Evolutionary conservation across 768 basidiomycete species (phyloP), one percentile per base, ranked within the genome.

Genomic region (Neoboletus brunneissimus): DNA sequence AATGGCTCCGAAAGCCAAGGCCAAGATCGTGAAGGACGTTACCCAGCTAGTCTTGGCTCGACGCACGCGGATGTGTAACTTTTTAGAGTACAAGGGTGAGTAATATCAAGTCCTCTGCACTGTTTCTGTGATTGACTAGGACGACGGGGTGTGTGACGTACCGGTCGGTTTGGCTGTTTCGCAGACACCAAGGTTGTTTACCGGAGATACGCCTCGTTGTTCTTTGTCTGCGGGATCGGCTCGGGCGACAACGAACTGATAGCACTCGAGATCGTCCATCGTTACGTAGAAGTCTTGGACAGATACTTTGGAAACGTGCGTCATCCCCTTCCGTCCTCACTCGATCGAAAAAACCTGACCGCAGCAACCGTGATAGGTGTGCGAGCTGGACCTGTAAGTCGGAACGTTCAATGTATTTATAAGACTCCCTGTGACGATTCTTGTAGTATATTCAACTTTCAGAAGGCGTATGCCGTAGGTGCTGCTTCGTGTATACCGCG

Each of bases 81-180:
- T 98, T 66, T 73, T 98, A 40, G 96, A 98, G 70, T 97, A 97
- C 78, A 97, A 95, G 77, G 95, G 95, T 88, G 56, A 62, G 82
- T 57, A 0, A 12, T 35, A 2, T 49, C 27, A 34, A 16, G 13
- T 23, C 23, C 15, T 31, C 16, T n/a, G 40, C 43, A 22, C 15
- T 12, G n/a, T 60, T 27, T 25, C 3, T 64, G 73, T 73, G 29
- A 71, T 73, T 59, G 70, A 76, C 22, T 59, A 12, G 16, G 35
- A 47, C 16, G 31, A n/a, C 16, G 42, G 25, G 43, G 25, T 38
- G 42, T 42, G 43, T 41, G 16, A 40, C 12, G 42, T n/a, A 38
- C n/a, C 29, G 20, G 29, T 12, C 32, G 43, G 34, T 34, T 54
- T 45, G 37, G 22, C 27, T 34, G 41, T 45, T 51, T 42, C 34